Evolutionary conservation across 2,329 filamentous ascomycete species (phyloP).

Genomic region (Apiospora marii): DNA sequence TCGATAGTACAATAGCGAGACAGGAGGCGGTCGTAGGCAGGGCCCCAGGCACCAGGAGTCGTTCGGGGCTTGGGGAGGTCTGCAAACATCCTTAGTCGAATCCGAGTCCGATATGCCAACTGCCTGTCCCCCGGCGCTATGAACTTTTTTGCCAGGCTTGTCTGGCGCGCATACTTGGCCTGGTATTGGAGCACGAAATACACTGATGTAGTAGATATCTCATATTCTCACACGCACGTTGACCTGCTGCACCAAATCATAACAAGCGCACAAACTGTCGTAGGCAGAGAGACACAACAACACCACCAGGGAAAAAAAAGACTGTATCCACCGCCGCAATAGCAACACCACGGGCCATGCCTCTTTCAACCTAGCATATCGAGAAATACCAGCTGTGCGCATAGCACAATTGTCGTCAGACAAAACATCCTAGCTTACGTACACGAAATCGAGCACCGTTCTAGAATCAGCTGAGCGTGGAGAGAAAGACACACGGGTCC

Average conservation of each 20-base stretch:
- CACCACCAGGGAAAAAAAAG: not conserved
- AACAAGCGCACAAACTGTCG: not conserved
- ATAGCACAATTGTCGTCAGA: not conserved
- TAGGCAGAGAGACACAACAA: not conserved
- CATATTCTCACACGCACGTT: not conserved
- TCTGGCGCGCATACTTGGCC: not conserved
- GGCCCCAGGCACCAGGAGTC: not conserved
- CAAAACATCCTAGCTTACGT: conserved; percentile 2
- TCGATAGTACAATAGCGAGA: conserved; percentile 8
- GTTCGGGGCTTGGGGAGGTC: not conserved
- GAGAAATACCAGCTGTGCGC: not conserved
- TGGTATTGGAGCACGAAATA: not conserved
- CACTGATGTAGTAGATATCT: not conserved
- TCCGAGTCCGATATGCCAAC: not conserved
- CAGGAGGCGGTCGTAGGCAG: conserved; percentile 3
- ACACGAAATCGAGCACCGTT: not conserved
- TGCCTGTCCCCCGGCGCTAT: not conserved
- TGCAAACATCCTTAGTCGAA: not conserved
- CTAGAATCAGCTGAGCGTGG: conserved; percentile 4
- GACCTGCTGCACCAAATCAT: not conserved
- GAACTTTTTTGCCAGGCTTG: not conserved
- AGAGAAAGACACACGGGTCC: not conserved
- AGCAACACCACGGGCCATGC: not conserved
- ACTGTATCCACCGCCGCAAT: not conserved
- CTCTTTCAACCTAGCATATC: not conserved